These are phyloP conservation scores for Rhododendron simsii DNA, from an alignment of 148 eudicot genomes.

Conservation along the genomic window DNA sequence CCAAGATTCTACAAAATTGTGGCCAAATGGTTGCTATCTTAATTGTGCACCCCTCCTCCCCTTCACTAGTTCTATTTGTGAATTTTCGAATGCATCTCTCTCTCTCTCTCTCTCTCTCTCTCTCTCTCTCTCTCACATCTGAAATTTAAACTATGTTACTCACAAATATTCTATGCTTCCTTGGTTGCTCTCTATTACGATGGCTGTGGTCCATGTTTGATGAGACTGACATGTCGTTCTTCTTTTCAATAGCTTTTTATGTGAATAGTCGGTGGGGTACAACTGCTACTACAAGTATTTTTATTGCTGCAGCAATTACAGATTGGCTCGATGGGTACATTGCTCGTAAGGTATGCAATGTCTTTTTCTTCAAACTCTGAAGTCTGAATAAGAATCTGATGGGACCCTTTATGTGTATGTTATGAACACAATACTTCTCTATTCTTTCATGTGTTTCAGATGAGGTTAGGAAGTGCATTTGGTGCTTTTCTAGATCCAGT, in stretches of 20 bases:
- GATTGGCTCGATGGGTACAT: constrained; percentile 99
- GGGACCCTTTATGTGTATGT: not conserved
- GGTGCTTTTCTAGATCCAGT: constrained; percentile 99
- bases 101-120: not conserved
- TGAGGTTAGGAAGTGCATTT: constrained; percentile 78
- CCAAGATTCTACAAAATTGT: not conserved
- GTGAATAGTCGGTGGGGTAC: constrained; percentile 81
- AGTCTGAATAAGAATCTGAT: not conserved
- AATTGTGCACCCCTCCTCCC: not conserved
- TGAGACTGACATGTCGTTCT: constrained; percentile 20
- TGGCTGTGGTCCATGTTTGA: not conserved
- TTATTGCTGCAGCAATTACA: constrained; percentile 83
- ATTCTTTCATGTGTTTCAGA: constrained; percentile 43
- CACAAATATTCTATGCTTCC: not conserved
- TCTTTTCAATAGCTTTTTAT: constrained; percentile 59
- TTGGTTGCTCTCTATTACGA: not conserved
- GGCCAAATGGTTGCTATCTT: not conserved
- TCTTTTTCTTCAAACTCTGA: not conserved
- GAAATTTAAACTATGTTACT: not conserved
- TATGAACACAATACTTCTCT: not conserved
- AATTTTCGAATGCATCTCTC: not conserved
- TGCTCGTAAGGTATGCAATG: constrained; percentile 73
- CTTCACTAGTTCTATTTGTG: not conserved
- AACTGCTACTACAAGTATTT: constrained; percentile 72
- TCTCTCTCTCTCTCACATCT: not conserved